Conservation (phyloP, 495 filamentous ascomycete species). For the Tuber magnatum region DNA sequence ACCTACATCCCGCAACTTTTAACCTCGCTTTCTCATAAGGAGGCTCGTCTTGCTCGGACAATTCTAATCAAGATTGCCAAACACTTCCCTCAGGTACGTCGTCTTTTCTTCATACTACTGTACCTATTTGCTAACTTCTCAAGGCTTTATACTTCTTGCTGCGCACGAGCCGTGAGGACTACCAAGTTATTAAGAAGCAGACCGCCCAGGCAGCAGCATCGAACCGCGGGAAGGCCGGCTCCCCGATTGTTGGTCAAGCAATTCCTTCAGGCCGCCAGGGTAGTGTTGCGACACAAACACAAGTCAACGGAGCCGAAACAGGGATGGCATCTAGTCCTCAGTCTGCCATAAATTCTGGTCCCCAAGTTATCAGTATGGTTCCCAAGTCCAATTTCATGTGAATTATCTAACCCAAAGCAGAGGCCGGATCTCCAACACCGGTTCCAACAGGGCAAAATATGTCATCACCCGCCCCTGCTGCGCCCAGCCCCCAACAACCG, state of each 20-base stretch:
- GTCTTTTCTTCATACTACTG: slow-evolving; percentile 15
- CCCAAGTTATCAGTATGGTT: slow-evolving; percentile 34
- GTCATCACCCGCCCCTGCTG: slow-evolving; percentile 45
- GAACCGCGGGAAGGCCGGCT: slow-evolving; percentile 33
- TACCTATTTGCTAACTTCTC: slow-evolving; percentile 20
- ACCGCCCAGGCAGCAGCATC: slow-evolving; percentile 38
- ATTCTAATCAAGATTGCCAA: slow-evolving; percentile 92
- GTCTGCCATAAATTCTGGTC: slow-evolving; percentile 24
- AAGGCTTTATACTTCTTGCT: slow-evolving; percentile 83
- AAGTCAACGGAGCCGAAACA: slow-evolving; percentile 31
- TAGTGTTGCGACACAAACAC: slow-evolving; percentile 39
- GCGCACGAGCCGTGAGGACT: slow-evolving; percentile 89
- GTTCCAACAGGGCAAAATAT: slow-evolving; percentile 37
- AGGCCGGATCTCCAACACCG: slow-evolving; percentile 35
- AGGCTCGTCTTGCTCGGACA: slow-evolving; percentile 72
- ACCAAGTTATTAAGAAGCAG: slow-evolving; percentile 77
- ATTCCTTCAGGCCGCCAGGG: slow-evolving; percentile 42
- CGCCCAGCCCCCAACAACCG: slow-evolving; percentile 42
- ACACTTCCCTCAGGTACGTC: slow-evolving; percentile 64
- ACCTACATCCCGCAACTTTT: slow-evolving; percentile 96
- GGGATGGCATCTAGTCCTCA: slow-evolving; percentile 39
- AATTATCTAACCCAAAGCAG: slow-evolving; percentile 24
- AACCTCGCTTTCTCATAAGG: slow-evolving; percentile 77
- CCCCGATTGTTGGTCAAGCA: slow-evolving; percentile 34
- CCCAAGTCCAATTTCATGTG: background rate